Conservation (phyloP, 1,284 basidiomycete genomes). For the Psilocybe mexicana region DNA sequence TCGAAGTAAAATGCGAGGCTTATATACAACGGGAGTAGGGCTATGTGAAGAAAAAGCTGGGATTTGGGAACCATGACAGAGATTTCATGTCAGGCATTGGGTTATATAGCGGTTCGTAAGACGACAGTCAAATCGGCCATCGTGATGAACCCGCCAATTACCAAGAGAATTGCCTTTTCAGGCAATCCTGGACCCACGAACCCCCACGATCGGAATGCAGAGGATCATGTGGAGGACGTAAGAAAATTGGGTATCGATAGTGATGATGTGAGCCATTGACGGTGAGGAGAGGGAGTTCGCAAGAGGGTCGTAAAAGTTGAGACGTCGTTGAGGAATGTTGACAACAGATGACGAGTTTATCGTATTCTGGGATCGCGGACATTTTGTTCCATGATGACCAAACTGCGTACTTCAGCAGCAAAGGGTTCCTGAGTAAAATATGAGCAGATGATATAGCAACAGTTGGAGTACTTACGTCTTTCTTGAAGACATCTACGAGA, state of each 20-base stretch:
- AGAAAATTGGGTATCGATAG: background rate
- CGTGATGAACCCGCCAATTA: slow-evolving; percentile 13
- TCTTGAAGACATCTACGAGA: slow-evolving; percentile 9
- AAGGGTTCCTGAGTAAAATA: slow-evolving; percentile 7
- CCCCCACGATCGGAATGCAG: background rate
- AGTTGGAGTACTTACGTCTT: slow-evolving; percentile 2
- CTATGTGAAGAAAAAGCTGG: slow-evolving; percentile 35
- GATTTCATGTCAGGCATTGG: slow-evolving; percentile 7
- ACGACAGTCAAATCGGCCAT: slow-evolving; percentile 6
- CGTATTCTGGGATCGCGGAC: slow-evolving; percentile 2
- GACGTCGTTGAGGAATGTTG: too few relatives aligned
- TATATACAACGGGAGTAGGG: slow-evolving; percentile 41
- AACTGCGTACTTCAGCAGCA: slow-evolving; percentile 11
- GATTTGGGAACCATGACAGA: slow-evolving; percentile 36
- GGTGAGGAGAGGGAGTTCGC: too few relatives aligned
- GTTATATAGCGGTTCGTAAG: slow-evolving; percentile 14
- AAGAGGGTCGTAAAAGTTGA: too few relatives aligned
- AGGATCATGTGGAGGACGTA: background rate
- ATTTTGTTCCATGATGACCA: slow-evolving; percentile 8
- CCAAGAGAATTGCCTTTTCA: slow-evolving; percentile 16
- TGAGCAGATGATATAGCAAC: background rate
- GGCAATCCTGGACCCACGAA: slow-evolving; percentile 15
- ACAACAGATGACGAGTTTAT: background rate
- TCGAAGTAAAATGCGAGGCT: slow-evolving; percentile 34
- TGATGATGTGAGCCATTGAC: too few relatives aligned